phyloP scores from a whole-genome alignment of 768 basidiomycete species.

The Chiua virens region DNA sequence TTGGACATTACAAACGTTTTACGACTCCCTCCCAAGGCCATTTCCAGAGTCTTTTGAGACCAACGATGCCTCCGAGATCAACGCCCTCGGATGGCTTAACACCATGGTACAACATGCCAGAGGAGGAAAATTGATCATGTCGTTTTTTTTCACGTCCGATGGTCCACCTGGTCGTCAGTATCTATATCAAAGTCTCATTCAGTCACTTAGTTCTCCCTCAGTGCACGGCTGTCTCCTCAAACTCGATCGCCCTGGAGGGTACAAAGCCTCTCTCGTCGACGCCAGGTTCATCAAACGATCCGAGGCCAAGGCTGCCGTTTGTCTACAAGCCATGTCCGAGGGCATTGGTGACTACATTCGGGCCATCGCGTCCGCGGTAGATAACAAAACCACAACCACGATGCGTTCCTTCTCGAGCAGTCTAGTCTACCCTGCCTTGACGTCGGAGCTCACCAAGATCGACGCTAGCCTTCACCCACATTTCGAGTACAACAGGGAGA shows the following conservation, averaged over 20 bases:
- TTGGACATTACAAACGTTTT: conserved; percentile 55
- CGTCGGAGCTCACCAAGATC: conserved; percentile 46
- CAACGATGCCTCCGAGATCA: conserved; percentile 49
- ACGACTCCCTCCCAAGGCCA: conserved; percentile 64
- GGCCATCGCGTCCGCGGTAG: conserved; percentile 39
- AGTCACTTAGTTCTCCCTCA: conserved; percentile 22
- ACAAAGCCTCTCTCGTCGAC: conserved; percentile 63
- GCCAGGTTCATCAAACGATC: conserved; percentile 55
- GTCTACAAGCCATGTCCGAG: conserved; percentile 62
- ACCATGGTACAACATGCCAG: conserved; percentile 48
- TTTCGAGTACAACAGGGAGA: conserved; percentile 44
- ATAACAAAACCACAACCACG: conserved; percentile 45
- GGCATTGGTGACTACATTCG: conserved; percentile 60
- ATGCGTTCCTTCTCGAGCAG: conserved; percentile 46
- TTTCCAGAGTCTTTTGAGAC: conserved; percentile 54
- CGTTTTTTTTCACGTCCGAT: conserved; percentile 47
- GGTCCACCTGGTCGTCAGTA: conserved; percentile 45
- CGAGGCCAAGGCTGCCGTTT: conserved; percentile 72
- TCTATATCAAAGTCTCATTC: not conserved
- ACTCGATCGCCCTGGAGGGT: conserved; percentile 51
- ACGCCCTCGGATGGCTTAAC: conserved; percentile 56
- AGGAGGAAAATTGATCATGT: conserved; percentile 44
- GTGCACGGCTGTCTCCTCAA: conserved; percentile 67
- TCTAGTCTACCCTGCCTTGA: conserved; percentile 45
- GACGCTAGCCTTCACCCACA: conserved; percentile 37